A percentile compares a stretch with the other conserved stretches of the same genome.
These are phyloP conservation scores for Cladobotryum protrusum DNA, from an alignment of 2,329 filamentous ascomycete genomes.

Conservation along the genomic window DNA sequence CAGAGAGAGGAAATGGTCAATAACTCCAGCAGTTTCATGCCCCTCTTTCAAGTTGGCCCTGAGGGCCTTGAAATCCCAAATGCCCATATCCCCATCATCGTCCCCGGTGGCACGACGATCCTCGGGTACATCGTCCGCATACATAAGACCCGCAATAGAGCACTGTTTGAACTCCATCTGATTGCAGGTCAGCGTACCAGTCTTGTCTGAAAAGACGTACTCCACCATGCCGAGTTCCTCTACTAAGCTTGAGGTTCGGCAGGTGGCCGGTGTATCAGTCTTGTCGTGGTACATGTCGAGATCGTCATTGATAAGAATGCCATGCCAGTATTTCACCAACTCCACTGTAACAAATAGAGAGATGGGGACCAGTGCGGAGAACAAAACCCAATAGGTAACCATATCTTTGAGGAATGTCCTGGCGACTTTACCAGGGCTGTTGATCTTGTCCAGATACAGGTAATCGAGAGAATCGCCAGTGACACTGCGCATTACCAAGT, in stretches of 20 bases:
- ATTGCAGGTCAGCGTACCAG: conserved; percentile 94
- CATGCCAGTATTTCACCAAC: conserved; percentile 96
- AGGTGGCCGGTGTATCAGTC: conserved; percentile 91
- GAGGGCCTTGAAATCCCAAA: conserved; percentile 78
- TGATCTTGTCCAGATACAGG: conserved; percentile 58
- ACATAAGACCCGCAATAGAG: conserved; percentile 88
- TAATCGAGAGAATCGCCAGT: conserved; percentile 61
- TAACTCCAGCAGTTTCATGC: conserved; percentile 45
- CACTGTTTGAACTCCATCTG: conserved; percentile 98
- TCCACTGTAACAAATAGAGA: conserved; percentile 97
- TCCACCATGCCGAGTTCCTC: conserved; percentile 98
- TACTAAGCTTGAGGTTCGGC: conserved; percentile 90
- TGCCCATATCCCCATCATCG: conserved; percentile 74
- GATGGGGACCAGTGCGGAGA: conserved; percentile 93
- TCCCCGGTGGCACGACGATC: conserved; percentile 75
- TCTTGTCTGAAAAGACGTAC: conserved; percentile 98
- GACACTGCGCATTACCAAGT: conserved; percentile 70
- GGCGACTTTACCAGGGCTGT: conserved; percentile 49
- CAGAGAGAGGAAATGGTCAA: conserved; percentile 79
- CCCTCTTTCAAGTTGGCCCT: conserved; percentile 58
- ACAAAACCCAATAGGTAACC: conserved; percentile 97
- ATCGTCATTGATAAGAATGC: conserved; percentile 95
- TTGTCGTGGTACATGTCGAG: conserved; percentile 97
- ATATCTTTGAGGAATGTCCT: conserved; percentile 88
- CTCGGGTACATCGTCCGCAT: conserved; percentile 86